phyloP scores from a whole-genome alignment of 225 moss, liverwort and hornwort genomes.

The Rhytidiadelphus loreus region DNA sequence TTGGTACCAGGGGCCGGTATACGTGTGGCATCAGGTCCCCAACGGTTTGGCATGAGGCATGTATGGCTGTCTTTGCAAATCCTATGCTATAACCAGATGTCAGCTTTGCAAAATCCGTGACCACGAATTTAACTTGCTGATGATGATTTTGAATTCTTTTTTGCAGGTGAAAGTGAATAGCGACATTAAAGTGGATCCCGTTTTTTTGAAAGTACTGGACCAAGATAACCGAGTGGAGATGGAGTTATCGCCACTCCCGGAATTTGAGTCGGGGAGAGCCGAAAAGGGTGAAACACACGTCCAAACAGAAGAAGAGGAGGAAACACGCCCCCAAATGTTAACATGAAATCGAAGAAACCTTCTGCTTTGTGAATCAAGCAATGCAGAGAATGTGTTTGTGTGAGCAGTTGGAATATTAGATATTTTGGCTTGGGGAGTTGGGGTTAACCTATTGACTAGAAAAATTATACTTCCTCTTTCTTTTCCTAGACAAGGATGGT shows the following conservation, averaged over 20 bases:
- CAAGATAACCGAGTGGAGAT: conserved; percentile 96
- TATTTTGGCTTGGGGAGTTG: background rate
- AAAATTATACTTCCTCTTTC: background rate
- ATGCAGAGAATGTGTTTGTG: background rate
- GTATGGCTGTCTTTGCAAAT: background rate
- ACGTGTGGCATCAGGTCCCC: background rate
- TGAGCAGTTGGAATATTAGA: background rate
- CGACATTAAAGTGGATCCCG: conserved; percentile 90
- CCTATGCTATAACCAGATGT: background rate
- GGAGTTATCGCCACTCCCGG: conserved; percentile 39
- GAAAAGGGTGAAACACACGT: conserved; percentile 10
- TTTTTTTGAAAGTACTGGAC: conserved; percentile 67
- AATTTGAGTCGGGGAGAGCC: background rate
- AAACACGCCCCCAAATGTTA: background rate
- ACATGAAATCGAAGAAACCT: background rate
- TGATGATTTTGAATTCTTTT: background rate
- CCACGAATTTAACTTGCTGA: background rate
- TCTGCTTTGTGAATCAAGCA: background rate
- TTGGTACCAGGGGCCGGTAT: background rate
- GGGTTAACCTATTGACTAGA: background rate
- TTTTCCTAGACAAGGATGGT: background rate
- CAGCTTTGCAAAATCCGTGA: background rate
- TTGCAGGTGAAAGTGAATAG: conserved; percentile 86
- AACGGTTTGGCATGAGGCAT: background rate
- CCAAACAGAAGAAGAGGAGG: background rate